Evolutionary conservation across 2,329 filamentous ascomycete genomes (phyloP).

Genomic region (Knoxdaviesia proteae): DNA sequence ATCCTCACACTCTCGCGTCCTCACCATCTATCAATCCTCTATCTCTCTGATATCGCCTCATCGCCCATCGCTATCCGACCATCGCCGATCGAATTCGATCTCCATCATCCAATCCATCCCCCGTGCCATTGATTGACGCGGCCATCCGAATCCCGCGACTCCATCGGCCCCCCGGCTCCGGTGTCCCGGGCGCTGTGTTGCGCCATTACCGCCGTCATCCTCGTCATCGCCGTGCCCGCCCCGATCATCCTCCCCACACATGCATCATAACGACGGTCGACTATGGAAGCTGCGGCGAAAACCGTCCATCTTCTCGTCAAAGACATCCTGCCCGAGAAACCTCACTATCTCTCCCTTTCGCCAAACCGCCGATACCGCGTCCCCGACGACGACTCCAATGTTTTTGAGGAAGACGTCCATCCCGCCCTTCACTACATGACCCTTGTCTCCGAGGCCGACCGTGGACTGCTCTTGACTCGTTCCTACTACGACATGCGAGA

Average conservation of each 20-base stretch:
- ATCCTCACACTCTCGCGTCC: too few relatives aligned
- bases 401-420: slow-evolving; percentile 25
- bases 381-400: slow-evolving; percentile 18
- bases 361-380: slow-evolving; percentile 25
- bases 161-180: not conserved
- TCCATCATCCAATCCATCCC: too few relatives aligned
- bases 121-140: not conserved
- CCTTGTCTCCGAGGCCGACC: slow-evolving; percentile 34
- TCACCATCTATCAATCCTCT: too few relatives aligned
- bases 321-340: slow-evolving; percentile 27
- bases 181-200: too few relatives aligned
- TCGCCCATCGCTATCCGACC: too few relatives aligned
- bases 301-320: slow-evolving; percentile 31
- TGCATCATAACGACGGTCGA: slow-evolving; percentile 3
- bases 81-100: too few relatives aligned
- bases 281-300: slow-evolving; percentile 38
- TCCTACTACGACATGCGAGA: slow-evolving; percentile 36
- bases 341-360: slow-evolving; percentile 30
- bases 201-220: too few relatives aligned
- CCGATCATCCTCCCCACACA: not conserved
- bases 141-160: not conserved
- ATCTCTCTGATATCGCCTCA: too few relatives aligned
- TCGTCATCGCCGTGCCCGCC: too few relatives aligned
- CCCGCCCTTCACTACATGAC: slow-evolving; percentile 35
- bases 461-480: slow-evolving; percentile 33